Evolutionary conservation across 139 green algal species (phyloP), one percentile per base, ranked within the genome.

Genomic region (Tetratostichococcus sp.): DNA sequence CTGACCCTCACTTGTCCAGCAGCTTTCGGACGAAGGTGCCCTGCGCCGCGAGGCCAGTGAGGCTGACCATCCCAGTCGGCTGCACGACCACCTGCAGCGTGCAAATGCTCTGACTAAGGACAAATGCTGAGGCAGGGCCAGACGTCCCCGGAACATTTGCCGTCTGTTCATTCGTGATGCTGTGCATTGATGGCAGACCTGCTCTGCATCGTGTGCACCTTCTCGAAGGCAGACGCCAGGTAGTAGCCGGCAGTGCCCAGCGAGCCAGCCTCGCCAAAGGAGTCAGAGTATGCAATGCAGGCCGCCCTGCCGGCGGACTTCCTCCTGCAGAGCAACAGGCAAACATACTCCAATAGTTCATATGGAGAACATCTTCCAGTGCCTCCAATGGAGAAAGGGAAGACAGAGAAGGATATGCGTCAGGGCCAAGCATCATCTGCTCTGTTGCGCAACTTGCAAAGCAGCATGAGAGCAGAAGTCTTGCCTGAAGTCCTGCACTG

Each of bases 171-270:
- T n/a, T n/a, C n/a, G n/a, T n/a, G n/a, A n/a, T n/a, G n/a, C n/a
- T n/a, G n/a, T n/a, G n/a, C n/a, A n/a, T n/a, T n/a, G n/a, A n/a
- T n/a, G n/a, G n/a, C n/a, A n/a, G n/a, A n/a, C n/a, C n/a, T n/a
- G n/a, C n/a, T n/a, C n/a, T n/a, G n/a, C n/a, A n/a, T n/a, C n/a
- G n/a, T n/a, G n/a, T n/a, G n/a, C 23, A 73, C 67, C 42, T 73
- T 78, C 21, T 75, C 67, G 30, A 69, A 79, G 6, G 75, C 82
- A 23, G 76, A 77, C 4, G 85, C 87, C 35, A 92, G 43, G 71
- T 87, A 86, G 80, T 90, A 92, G 26, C 75, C 25, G 11, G 70
- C 42, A 19, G 83, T 91, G 31, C 78, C 86, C 42, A 79, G 83
- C 22, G 21, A 58, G 32, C 88, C 88, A 5, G 67, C 80, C 75